Base-by-base conservation (phyloP, 2,329 filamentous ascomycete genomes). In the Alternaria sp. region DNA sequence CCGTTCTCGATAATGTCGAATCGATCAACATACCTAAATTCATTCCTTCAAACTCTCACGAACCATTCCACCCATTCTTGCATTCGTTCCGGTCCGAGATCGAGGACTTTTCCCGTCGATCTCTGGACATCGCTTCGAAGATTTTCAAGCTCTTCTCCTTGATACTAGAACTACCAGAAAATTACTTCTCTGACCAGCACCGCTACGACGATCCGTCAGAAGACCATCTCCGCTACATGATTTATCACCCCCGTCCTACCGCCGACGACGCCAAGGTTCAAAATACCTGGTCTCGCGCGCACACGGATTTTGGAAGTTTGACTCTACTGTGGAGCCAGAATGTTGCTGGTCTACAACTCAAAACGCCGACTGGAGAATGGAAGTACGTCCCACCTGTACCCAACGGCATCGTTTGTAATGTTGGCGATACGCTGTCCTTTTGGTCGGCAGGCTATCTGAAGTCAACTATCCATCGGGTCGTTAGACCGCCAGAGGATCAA, bases 391-490 rank as follows among this genome's bases (percentile, higher is more conserved):
- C 76, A 0, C 81, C 81, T 55, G 78, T 81, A 41, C 78, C 80
- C 4, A 81, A 81, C 14, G 82, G 81, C 1, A 78, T 85, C n/a
- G 81, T 85, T 5, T 79, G 84, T 48, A 85, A 85, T 50, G 81
- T 84, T 8, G 82, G 81, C 4, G 79, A 82, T 32, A 78, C 79
- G 3, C 64, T 81, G 8, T 72, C 76, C 14, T 79, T 79, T 48
- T 79, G 78, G 76, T 80, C 77, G 0, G 77, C 73, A 7, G 79
- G 80, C 4, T 81, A 81, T 50, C 72, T 85, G 44, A 85, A 85
- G 70, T 81, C 78, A 5, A 83, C 79, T 11, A 76, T 84, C n/a
- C 84, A 86, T 57, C 80, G 84, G 2, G 84, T 86, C 0, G 78
- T 82, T 45, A 78, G 80, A 11, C 83, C 83, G 2, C 84, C 83